These are phyloP conservation scores for Alternaria brassicae DNA, from an alignment of 2,329 filamentous ascomycete genomes.

Conservation along the genomic window DNA sequence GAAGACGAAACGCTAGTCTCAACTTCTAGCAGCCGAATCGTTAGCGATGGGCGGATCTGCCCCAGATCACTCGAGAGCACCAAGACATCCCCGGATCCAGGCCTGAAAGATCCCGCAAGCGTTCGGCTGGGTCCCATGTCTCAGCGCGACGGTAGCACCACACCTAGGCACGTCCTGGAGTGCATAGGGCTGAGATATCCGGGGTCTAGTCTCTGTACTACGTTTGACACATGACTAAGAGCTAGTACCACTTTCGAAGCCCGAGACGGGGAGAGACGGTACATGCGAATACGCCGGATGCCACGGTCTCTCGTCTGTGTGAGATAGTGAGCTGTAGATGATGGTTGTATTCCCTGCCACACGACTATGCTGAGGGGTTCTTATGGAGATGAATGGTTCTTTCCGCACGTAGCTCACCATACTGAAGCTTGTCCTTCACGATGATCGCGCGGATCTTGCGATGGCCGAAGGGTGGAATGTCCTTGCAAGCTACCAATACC, in stretches of 20 bases:
- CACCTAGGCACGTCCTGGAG: conserved; percentile 30
- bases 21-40: neutral
- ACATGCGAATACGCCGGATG: neutral
- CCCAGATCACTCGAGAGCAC: conserved; percentile 16
- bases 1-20: neutral
- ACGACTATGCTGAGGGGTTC: neutral
- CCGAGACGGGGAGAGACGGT: neutral
- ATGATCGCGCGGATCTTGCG: neutral
- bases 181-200: conserved; percentile 39
- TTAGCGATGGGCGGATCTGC: neutral
- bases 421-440: neutral
- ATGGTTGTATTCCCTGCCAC: neutral
- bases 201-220: conserved; percentile 26
- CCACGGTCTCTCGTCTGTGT: neutral
- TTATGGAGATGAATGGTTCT: neutral
- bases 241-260: neutral
- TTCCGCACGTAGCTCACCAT: neutral
- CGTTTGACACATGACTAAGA: conserved; percentile 18
- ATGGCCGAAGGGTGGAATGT: neutral
- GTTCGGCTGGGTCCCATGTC: conserved; percentile 20
- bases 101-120: conserved; percentile 16
- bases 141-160: conserved; percentile 24
- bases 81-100: conserved; percentile 21
- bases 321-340: neutral
- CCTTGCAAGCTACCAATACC: neutral